Evolutionary conservation across 2,329 filamentous ascomycete species (phyloP).

Genomic region (Didymella exigua): DNA sequence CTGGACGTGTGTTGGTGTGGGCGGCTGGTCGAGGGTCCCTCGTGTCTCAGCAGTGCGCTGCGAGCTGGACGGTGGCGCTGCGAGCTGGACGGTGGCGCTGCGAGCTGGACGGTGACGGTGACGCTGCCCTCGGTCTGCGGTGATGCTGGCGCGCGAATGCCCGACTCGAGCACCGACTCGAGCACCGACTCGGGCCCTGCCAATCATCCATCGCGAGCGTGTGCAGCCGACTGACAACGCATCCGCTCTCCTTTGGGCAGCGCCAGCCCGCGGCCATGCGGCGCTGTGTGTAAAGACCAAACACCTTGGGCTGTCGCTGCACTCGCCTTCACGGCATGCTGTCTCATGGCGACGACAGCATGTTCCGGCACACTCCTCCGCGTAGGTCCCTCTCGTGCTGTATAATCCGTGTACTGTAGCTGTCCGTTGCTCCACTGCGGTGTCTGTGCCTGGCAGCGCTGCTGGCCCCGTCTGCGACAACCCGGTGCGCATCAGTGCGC

Average conservation of each 20-base stretch:
- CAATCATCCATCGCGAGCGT: conserved; percentile 6
- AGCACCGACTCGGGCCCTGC: conserved; percentile 9
- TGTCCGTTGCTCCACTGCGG: not conserved
- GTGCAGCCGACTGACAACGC: conserved; percentile 24
- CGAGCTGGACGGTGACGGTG: not conserved
- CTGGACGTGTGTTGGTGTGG: not conserved
- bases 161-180: no score
- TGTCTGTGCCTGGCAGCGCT: not conserved
- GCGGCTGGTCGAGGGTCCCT: not conserved
- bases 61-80: conserved; percentile 6
- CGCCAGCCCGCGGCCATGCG: no score
- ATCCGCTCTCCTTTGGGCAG: conserved; percentile 26
- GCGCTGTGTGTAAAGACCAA: no score
- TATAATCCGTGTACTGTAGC: not conserved
- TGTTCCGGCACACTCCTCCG: conserved; percentile 53
- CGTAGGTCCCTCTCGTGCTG: conserved; percentile 58
- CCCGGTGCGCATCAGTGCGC: conserved; percentile 38
- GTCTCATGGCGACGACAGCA: conserved; percentile 38
- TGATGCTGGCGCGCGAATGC: no score
- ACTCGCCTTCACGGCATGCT: conserved; percentile 25
- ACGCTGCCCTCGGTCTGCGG: no score
- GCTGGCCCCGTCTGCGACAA: conserved; percentile 30
- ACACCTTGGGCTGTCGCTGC: no score
- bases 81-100: conserved; percentile 2
- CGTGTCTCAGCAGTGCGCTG: not conserved